Base-by-base conservation (phyloP, 176 grass and related monocot species). In the Microstegium vimineum region DNA sequence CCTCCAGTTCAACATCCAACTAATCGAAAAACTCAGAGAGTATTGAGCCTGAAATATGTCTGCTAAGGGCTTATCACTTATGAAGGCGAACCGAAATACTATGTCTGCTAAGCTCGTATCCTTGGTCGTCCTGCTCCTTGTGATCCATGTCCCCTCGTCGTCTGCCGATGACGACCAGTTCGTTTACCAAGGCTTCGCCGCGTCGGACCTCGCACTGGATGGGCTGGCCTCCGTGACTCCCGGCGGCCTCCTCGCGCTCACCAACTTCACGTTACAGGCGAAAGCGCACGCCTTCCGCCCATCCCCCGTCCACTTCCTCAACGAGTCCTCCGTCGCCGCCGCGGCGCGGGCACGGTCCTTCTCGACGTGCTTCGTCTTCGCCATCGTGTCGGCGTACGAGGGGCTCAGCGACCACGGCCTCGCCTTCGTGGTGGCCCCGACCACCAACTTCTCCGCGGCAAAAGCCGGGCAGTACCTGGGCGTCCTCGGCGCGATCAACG, bases 251-350 rank as follows among this genome's bases (percentile, higher is more conserved):
- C 74, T 85, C 9, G 65, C 11, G 37, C 83, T 85, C 6, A 85
- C 83, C 62, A 85, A 85, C 64, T 18, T 26, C n/a, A 85, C 74
- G 27, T 4, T 20, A 26, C 47, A 78, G 66, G 3, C 22, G 28
- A 77, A 69, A 78, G 65, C 63, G 26, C 83, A 85, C 37, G 83
- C 73, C 10, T 78, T 85, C 83, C 65, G 71, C 79, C 79, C 79
- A 2, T 0, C 25, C 26, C 66, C 79, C 28, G 5, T 82, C 51
- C 66, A 61, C 49, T 71, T 82, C 67, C 66, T 70, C n/a, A 43
- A 45, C 66, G 20, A 38, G 12, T 71, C 73, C 12, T 43, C 68
- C 38, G 16, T 27, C 12, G 0, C 64, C 8, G 3, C 45, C 14
- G 4, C 33, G 2, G 12, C 51, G 32, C 73, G 33, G 73, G 51